These are phyloP conservation scores for Aspergillus jensenii DNA, from an alignment of 2,329 filamentous ascomycete species.

Conservation along the genomic window DNA sequence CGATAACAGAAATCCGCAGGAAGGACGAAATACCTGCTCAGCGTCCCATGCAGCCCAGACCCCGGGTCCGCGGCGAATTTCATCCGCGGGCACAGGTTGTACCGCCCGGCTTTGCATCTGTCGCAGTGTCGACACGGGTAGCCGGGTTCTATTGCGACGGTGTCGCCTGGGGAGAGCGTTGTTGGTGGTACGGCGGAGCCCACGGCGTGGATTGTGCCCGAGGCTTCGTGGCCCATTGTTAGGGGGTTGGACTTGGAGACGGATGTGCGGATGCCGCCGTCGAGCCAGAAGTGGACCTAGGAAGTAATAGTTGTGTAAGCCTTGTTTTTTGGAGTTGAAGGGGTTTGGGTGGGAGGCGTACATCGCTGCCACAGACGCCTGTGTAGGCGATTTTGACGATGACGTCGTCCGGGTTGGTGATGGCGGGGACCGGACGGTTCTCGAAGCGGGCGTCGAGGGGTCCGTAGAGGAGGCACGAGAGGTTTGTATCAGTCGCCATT, in stretches of 20 bases:
- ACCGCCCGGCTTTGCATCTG: conserved; percentile 38
- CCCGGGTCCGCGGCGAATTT: conserved; percentile 39
- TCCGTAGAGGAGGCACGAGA: conserved; percentile 44
- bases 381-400: conserved; percentile 45
- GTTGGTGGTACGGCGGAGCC: conserved; percentile 22
- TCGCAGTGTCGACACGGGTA: conserved; percentile 36
- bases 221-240: conserved; percentile 37
- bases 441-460: conserved; percentile 39
- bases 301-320: background rate
- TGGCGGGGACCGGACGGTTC: conserved; percentile 37
- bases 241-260: conserved; percentile 27
- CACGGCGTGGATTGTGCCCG: conserved; percentile 27
- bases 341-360: conserved; percentile 7
- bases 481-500: conserved; percentile 26
- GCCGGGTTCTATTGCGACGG: conserved; percentile 37
- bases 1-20: conserved; percentile 42
- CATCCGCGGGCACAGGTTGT: conserved; percentile 44
- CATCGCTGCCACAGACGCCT: conserved; percentile 46
- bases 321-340: background rate
- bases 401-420: conserved; percentile 40
- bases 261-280: conserved; percentile 33
- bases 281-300: conserved; percentile 42
- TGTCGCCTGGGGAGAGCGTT: conserved; percentile 28
- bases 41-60: conserved; percentile 39
- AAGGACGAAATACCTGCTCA: conserved; percentile 37